Base-by-base conservation (phyloP, 2,329 filamentous ascomycete species). In the Aaosphaeria pasadenensis region DNA sequence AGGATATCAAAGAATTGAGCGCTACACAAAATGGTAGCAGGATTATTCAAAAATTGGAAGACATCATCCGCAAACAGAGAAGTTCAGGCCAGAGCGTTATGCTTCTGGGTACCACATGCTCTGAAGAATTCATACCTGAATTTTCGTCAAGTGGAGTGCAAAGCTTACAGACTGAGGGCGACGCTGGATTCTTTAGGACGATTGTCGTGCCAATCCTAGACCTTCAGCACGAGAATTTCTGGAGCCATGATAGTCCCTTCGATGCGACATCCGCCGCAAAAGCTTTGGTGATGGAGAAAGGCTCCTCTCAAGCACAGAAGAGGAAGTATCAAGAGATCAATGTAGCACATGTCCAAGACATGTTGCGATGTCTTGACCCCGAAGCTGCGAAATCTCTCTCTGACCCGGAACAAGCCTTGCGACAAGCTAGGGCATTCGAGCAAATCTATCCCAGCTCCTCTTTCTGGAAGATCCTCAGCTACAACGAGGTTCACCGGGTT, bases 1-100 rank as follows among this genome's bases (percentile, higher is more conserved):
- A 88, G 63, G 89, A 97, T 65, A 88, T 90, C 60, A 84, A 88
- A 45, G 89, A 95, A 54, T 77, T 99, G 6, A 83, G 80, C 58
- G 80, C 81, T 62, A 85, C 87, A 1, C 68, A 80, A 5, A 84
- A 89, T 49, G 89, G 90, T 7, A 77, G 81, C 2, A 78, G 81
- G 24, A 80, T 97, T 31, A 72, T 96, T 6, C 74, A 77, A 38
- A 83, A 86, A 49, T 73, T 99, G 9, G 84, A 88, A 45, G 79
- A 82, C 42, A 76, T 87, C 5, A 82, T 95, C 29, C 86, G 91
- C 58, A 80, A 82, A 50, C 79, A 86, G 49, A 87, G 91, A 76
- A 78, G 80, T 46, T 78, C 82, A 36, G 91, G 91, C 4, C 80
- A 85, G 56, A 82, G 81, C 50, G 80, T 96, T 44, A 79, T 91